Percentiles rank a stretch among this genome's conserved stretches.
Conservation (phyloP, 2,329 filamentous ascomycete species). For the Trichophyton benhamiae region DNA sequence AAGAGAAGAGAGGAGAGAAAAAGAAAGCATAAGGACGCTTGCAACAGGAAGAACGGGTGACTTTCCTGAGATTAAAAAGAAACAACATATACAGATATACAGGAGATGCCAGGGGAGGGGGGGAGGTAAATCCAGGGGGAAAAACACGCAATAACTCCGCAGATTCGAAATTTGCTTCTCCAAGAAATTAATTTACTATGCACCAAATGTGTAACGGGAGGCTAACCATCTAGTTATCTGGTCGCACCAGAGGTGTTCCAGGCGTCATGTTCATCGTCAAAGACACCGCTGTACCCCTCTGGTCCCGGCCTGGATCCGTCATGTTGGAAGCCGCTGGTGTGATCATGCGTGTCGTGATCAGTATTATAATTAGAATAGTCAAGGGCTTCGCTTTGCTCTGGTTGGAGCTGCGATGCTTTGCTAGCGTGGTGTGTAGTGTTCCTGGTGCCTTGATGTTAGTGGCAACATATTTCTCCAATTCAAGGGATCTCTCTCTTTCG, state of each 20-base stretch:
- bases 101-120: too few species aligned
- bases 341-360: not conserved
- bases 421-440: not conserved
- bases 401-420: not conserved
- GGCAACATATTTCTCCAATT: not conserved
- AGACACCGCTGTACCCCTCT: slow-evolving; percentile 2
- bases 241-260: slow-evolving; percentile 14
- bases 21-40: not conserved
- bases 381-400: not conserved
- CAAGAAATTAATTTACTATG: slow-evolving; percentile 2
- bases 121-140: not conserved
- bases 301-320: not conserved
- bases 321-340: not conserved
- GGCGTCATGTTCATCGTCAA: slow-evolving; percentile 25
- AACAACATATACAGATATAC: not conserved
- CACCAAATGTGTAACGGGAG: not conserved
- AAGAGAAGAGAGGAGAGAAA: too few species aligned
- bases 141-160: not conserved
- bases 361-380: slow-evolving; percentile 1
- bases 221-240: not conserved
- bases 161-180: not conserved
- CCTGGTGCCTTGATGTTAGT: not conserved
- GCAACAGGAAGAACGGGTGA: not conserved
- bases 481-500: not conserved
- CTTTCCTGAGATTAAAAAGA: not conserved